phyloP scores from a whole-genome alignment of 2,329 filamentous ascomycete genomes.

The Colletotrichum sp. region DNA sequence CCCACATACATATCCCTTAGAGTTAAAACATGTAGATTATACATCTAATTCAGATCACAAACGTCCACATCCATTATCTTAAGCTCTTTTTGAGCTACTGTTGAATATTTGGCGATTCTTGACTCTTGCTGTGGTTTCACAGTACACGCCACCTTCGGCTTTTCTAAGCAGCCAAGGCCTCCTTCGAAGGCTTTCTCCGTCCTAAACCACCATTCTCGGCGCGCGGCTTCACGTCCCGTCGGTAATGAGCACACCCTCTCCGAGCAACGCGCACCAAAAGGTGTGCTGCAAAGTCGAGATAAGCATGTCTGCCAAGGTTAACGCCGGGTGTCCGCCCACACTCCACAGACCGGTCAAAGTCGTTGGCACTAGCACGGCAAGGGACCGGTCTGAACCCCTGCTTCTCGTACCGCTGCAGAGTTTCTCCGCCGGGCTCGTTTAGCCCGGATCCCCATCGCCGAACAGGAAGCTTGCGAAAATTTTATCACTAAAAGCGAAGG shows the following conservation, averaged over 20 bases:
- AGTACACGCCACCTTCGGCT: not conserved
- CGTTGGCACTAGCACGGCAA: not conserved
- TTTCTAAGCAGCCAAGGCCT: not conserved
- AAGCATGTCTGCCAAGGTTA: not conserved
- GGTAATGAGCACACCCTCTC: not conserved
- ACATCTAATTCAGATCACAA: not conserved
- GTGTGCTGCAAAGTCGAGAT: not conserved
- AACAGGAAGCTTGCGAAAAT: not conserved
- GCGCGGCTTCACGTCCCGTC: not conserved
- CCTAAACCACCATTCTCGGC: not conserved
- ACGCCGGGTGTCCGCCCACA: not conserved
- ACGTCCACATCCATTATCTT: too few relatives aligned
- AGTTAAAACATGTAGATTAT: not conserved
- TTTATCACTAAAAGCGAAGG: not conserved
- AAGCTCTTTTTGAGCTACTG: too few relatives aligned
- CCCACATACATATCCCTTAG: not conserved
- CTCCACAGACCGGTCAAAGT: not conserved
- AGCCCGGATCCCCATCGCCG: not conserved
- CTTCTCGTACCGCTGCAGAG: not conserved
- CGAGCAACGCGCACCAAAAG: not conserved
- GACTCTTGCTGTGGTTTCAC: not conserved
- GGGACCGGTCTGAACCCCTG: not conserved
- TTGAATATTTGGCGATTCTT: too few relatives aligned
- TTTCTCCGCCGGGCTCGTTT: not conserved
- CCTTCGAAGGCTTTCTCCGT: not conserved